Evolutionary conservation across 345 rosid species (phyloP), one percentile per base, ranked within the genome.

Genomic region (Limnanthes douglasii): DNA sequence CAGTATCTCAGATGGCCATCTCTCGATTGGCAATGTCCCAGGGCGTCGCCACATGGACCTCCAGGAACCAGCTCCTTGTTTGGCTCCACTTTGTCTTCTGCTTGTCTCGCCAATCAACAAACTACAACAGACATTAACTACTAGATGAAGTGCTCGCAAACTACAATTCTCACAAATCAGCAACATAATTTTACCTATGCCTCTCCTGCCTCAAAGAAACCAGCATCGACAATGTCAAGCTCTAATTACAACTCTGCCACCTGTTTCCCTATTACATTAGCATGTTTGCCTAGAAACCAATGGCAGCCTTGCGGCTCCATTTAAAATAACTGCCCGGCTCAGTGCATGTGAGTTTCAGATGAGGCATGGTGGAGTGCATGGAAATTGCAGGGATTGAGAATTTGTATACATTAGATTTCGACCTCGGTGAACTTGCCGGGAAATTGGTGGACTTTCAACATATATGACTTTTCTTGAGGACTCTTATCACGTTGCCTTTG

Each of bases 201-300:
- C n/a, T n/a, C n/a, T 90, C 66, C 98, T 84, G 61, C 80, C 73
- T 62, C 56, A 84, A 55, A 90, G 84, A 64, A 95, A 90, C 47
- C 98, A 84, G 46, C 98, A 90, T 64, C 84, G 98, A 33, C 98
- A 90, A 54, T 90, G 98, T 57, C 92, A 78, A 39, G 98, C 98
- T 52, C 98, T 95, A 27, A 74, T 90, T 50, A 84, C 98, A 4
- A 90, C 98, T 49, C 85, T 90, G 32, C 98, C 98, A 7, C 96
- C 98, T 13, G 75, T 90, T 49, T 84, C 95, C 45, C 86, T 90
- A 30, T 45, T 90, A 37, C 94, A 90, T 31, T 92, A 84, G 12
- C 98, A 90, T 65, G 70, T 80, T 49, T 90, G 98, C 59, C 96
- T 95, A 20, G 95, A 84, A 45, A 95, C 96, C 20, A 90, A 75